These are phyloP conservation scores for Nannizzia gypsea DNA, from an alignment of 2,329 filamentous ascomycete species.

Conservation along the genomic window DNA sequence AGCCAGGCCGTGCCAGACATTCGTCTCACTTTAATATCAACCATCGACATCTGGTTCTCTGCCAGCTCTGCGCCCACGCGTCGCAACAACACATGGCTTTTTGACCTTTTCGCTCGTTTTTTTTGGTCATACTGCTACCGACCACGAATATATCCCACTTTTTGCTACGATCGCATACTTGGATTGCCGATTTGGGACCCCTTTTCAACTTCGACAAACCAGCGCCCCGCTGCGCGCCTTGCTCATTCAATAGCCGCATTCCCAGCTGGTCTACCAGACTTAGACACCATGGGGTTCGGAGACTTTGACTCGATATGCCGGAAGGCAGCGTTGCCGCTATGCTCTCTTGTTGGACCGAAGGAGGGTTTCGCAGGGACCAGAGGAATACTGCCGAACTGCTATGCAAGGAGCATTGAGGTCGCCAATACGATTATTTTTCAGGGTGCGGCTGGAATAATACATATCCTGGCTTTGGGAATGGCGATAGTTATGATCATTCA, in stretches of 20 bases:
- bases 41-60: background rate
- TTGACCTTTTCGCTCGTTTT: conserved; percentile 1
- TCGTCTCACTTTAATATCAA: background rate
- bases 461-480: conserved; percentile 84
- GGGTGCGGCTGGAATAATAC: conserved; percentile 78
- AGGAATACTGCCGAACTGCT: conserved; percentile 82
- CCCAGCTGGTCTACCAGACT: background rate
- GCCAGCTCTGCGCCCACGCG: background rate
- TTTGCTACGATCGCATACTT: background rate
- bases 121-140: background rate
- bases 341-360: conserved; percentile 63
- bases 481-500: conserved; percentile 96
- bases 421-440: conserved; percentile 99
- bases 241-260: background rate
- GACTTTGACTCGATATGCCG: conserved; percentile 80
- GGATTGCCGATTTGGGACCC: background rate
- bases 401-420: conserved; percentile 85
- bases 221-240: background rate
- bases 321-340: conserved; percentile 75
- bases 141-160: background rate
- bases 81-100: background rate
- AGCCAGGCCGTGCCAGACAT: background rate
- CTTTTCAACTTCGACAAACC: background rate
- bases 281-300: conserved; percentile 66
- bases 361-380: conserved; percentile 51